Percentiles rank a stretch among this genome's conserved stretches.
phyloP scores from a whole-genome alignment of 306 rosid species.

The Canavalia ensiformis region DNA sequence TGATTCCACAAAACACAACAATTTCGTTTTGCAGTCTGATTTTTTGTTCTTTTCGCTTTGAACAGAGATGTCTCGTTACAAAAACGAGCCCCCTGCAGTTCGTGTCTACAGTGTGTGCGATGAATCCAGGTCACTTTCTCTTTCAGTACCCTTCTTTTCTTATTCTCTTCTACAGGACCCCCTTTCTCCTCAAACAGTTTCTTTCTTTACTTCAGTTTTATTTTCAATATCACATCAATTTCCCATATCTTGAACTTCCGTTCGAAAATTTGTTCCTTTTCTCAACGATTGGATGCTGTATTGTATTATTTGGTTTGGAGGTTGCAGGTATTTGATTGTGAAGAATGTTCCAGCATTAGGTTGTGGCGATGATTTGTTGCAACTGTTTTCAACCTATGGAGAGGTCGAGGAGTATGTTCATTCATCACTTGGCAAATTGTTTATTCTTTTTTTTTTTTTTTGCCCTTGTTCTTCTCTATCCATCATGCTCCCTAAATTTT shows the following conservation, averaged over 20 bases:
- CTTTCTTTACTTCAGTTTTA: no score
- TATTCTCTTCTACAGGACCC: neutral
- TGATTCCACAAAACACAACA: no score
- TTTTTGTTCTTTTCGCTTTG: neutral
- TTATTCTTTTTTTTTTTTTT: neutral
- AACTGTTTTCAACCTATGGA: slow-evolving; percentile 78
- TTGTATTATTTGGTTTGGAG: slow-evolving; percentile 1
- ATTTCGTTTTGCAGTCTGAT: no score
- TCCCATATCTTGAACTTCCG: no score
- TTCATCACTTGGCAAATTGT: neutral
- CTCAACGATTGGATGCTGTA: no score
- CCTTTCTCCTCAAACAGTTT: no score
- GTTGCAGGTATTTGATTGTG: slow-evolving; percentile 81
- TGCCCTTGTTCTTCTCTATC: neutral
- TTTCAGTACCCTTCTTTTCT: neutral
- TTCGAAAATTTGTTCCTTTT: no score
- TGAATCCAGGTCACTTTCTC: slow-evolving; percentile 72
- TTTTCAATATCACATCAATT: no score
- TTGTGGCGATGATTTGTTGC: slow-evolving; percentile 77
- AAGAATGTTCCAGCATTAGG: slow-evolving; percentile 90
- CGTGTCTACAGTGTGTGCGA: slow-evolving; percentile 87
- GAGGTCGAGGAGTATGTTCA: slow-evolving; percentile 78
- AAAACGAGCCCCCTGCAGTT: slow-evolving; percentile 74
- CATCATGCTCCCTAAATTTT: neutral
- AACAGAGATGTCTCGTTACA: slow-evolving; percentile 69